Percentiles rank a stretch among this genome's conserved stretches.
Evolutionary conservation across 441 rosid genomes (phyloP).

Genomic region (Populus tomentosa): DNA sequence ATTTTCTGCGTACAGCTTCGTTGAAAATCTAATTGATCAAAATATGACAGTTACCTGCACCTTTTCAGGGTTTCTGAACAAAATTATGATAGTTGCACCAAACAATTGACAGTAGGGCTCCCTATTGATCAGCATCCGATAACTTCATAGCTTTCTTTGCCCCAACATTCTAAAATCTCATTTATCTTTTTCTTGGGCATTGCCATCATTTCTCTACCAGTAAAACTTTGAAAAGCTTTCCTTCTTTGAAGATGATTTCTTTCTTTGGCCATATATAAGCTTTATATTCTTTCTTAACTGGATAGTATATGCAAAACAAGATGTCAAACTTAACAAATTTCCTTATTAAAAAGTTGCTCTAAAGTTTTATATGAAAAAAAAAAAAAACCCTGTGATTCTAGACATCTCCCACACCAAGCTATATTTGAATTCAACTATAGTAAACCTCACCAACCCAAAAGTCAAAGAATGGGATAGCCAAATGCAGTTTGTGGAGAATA

Average conservation of each 20-base stretch:
- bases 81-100: slow-evolving; percentile 45
- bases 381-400: slow-evolving; percentile 30
- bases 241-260: slow-evolving; percentile 60
- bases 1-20: slow-evolving; percentile 22
- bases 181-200: slow-evolving; percentile 48
- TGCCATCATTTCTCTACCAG: slow-evolving; percentile 60
- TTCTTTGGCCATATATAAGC: slow-evolving; percentile 78
- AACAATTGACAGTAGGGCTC: slow-evolving; percentile 44
- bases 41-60: slow-evolving; percentile 54
- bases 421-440: slow-evolving; percentile 24
- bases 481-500: slow-evolving; percentile 22
- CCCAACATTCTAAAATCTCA: slow-evolving; percentile 61
- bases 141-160: slow-evolving; percentile 64
- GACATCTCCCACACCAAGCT: slow-evolving; percentile 27
- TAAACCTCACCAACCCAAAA: slow-evolving; percentile 37
- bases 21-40: slow-evolving; percentile 32
- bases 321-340: slow-evolving; percentile 46
- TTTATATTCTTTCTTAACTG: slow-evolving; percentile 74
- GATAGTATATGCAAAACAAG: slow-evolving; percentile 61
- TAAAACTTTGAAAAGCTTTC: slow-evolving; percentile 63
- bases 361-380: slow-evolving; percentile 20
- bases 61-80: slow-evolving; percentile 45
- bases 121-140: slow-evolving; percentile 50
- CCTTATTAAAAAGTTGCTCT: slow-evolving; percentile 21
- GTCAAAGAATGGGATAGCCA: slow-evolving; percentile 28